Percentiles rank a stretch among this genome's conserved stretches.
phyloP scores from a whole-genome alignment of 2,329 filamentous ascomycete genomes.

The Cladosporium sp. region DNA sequence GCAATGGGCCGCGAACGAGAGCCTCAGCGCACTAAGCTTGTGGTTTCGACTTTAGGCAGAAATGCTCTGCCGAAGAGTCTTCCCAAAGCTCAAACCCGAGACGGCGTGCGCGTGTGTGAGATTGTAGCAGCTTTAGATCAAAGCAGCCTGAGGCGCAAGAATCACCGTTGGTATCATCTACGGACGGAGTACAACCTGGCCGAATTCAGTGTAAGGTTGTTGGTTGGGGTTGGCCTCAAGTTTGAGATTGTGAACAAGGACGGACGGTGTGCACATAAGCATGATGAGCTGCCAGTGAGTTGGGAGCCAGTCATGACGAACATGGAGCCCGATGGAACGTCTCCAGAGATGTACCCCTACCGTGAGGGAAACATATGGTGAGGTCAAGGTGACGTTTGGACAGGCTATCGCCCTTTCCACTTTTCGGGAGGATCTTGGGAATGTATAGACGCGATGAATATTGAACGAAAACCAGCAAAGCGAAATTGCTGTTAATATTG shows the following conservation, averaged over 20 bases:
- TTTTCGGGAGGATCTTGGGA: too few species aligned
- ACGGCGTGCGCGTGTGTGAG: background rate
- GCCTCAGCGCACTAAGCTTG: conserved; percentile 14
- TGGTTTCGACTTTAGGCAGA: background rate
- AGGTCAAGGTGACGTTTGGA: too few species aligned
- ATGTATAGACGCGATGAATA: too few species aligned
- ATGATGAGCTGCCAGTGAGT: conserved; percentile 10
- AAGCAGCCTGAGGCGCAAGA: conserved; percentile 4
- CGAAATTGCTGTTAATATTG: too few species aligned
- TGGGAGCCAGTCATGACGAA: conserved; percentile 1
- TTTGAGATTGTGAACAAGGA: conserved; percentile 16
- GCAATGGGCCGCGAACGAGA: conserved; percentile 11
- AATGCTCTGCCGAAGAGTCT: conserved; percentile 7
- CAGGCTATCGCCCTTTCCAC: too few species aligned
- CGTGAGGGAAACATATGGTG: background rate
- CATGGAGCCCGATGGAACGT: background rate
- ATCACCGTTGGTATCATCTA: conserved; percentile 11
- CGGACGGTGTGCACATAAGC: conserved; percentile 7
- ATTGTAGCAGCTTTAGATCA: background rate
- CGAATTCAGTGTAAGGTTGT: conserved; percentile 13
- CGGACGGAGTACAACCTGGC: conserved; percentile 12
- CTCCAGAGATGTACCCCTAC: background rate
- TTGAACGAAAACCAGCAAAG: too few species aligned
- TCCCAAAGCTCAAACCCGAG: background rate
- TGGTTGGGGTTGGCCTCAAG: conserved; percentile 13